Evolutionary conservation across 352 stramenopile genomes (phyloP).

Genomic region (Globisporangium polare): DNA sequence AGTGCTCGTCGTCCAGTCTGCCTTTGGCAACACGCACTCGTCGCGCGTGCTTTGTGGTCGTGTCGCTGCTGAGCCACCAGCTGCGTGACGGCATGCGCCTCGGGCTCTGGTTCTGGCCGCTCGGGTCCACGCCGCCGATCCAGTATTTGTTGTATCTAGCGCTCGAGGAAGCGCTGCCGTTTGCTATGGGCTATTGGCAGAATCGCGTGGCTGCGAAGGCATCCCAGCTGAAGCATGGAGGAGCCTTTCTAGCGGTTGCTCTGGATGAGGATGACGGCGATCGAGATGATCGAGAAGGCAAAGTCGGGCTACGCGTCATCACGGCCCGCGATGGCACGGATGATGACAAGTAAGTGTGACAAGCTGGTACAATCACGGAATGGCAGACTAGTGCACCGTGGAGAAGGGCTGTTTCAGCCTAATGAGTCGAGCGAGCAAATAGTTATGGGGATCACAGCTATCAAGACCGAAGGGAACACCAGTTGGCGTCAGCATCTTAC

Average conservation of each 20-base stretch:
- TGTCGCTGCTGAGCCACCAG: constrained; percentile 63
- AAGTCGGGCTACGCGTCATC: constrained; percentile 8
- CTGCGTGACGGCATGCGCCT: constrained; percentile 57
- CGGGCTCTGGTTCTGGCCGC: constrained; percentile 69
- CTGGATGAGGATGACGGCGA: not conserved
- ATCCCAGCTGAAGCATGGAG: not conserved
- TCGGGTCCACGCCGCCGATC: constrained; percentile 59
- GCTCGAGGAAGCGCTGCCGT: constrained; percentile 47
- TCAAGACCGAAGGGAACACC: not conserved
- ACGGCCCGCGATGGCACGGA: not conserved
- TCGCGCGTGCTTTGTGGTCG: constrained; percentile 49
- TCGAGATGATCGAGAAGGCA: not conserved
- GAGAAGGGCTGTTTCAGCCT: not conserved
- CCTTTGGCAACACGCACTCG: constrained; percentile 19
- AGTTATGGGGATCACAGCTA: not conserved
- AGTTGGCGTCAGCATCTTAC: no score
- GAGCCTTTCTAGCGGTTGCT: not conserved
- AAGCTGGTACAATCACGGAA: not conserved
- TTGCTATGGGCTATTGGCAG: constrained; percentile 37
- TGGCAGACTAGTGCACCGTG: not conserved
- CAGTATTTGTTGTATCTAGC: constrained; percentile 63
- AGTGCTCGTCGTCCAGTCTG: constrained; percentile 25
- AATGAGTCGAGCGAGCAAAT: not conserved
- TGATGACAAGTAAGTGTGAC: not conserved
- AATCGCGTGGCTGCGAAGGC: not conserved